phyloP scores from a whole-genome alignment of 345 rosid species.

The Gossypium raimondii region DNA sequence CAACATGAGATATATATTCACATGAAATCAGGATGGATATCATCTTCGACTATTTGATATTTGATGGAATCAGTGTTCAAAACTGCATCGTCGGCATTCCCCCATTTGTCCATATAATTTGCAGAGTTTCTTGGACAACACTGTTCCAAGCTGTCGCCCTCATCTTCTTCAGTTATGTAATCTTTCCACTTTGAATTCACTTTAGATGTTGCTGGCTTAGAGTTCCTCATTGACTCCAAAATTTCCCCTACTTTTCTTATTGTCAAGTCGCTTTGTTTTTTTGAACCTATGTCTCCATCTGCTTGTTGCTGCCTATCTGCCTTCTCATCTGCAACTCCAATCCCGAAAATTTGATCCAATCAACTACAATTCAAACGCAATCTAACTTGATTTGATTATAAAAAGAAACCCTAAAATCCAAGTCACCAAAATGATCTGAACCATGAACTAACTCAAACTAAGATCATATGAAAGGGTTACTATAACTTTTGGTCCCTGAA shows the following conservation, averaged over 20 bases:
- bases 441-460: too few species aligned
- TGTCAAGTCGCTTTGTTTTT: background rate
- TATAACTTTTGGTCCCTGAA: too few species aligned
- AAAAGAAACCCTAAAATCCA: too few species aligned
- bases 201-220: conserved; percentile 3
- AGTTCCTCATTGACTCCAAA: background rate
- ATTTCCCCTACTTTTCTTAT: background rate
- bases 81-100: conserved; percentile 10
- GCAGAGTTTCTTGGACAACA: background rate
- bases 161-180: conserved; percentile 34
- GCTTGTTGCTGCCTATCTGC: background rate
- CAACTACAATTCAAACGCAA: background rate
- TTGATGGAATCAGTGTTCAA: conserved; percentile 20
- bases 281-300: background rate
- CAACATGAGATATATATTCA: conserved; percentile 4
- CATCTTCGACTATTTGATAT: conserved; percentile 55
- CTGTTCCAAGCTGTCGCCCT: background rate
- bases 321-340: background rate
- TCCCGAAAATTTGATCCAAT: background rate
- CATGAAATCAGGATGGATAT: conserved; percentile 63
- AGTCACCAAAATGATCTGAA: too few species aligned
- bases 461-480: too few species aligned
- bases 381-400: too few species aligned
- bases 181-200: conserved; percentile 41
- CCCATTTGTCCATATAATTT: conserved; percentile 14